Base-by-base conservation (phyloP, 2,329 filamentous ascomycete species). In the Lizonia empirigonia region DNA sequence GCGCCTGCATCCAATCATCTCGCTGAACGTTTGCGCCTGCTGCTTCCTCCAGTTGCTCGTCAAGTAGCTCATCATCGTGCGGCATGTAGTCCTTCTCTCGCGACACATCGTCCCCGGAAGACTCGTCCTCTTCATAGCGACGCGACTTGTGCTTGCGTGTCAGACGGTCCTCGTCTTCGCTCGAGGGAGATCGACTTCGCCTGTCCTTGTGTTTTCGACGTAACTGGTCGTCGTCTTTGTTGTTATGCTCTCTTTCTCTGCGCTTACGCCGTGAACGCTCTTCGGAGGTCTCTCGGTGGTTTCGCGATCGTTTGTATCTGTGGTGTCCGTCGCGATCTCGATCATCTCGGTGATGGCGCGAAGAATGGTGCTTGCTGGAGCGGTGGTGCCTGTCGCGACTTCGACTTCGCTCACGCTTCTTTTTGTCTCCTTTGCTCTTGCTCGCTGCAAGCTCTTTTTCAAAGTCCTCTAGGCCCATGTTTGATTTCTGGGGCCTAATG, bases 1-100 rank as follows among this genome's bases (percentile, higher is more conserved):
- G 91, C 0, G 88, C 88, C 53, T 91, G 87, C 94, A 99, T 99
- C 92, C 95, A 99, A 0, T 88, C 84, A 72, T 97, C 94, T 57
- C 95, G 85, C 60, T 86, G 82, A 24, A 86, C 64, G 1, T 74
- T 52, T 67, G 72, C 59, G 55, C 63, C 56, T 15, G 67, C 65
- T 16, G 71, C 60, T 45, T 74, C 66, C 45, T 75, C 69, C 12
- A 76, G 66, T 51, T 74, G 69, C 26, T 74, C 65, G 45, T 79
- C 77, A n/a, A 78, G 58, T 5, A 72, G 67, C n/a, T 76, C 70
- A 34, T 78, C 75, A n/a, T 70, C 65, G 12, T 76, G 70, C 7
- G 74, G 73, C 46, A 65, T 71, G 33, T 65, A 76, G 62, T 75
- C 79, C 63, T 74, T 82, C 60, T 76, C 73, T 8, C 74, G 68